Evolutionary conservation across 2,329 filamentous ascomycete genomes (phyloP).

Genomic region (Rutstroemia sydowiana): DNA sequence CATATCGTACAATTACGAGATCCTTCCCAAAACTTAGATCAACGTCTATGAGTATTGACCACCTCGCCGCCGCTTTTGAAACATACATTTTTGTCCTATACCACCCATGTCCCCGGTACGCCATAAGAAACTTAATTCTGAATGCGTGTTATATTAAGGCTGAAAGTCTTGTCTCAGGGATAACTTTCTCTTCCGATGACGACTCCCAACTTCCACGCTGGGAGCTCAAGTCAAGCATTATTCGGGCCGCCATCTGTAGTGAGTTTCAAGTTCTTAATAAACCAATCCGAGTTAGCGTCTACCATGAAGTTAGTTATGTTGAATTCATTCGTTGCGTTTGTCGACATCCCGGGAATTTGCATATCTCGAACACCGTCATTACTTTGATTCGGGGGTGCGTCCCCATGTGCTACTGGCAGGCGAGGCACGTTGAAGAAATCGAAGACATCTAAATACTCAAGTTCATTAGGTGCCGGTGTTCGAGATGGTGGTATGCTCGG

Average conservation of each 20-base stretch:
- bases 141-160: neutral
- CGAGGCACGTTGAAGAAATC: constrained; percentile 91
- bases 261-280: constrained; percentile 47
- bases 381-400: constrained; percentile 8
- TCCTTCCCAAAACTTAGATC: neutral
- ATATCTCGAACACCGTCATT: constrained; percentile 24
- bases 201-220: neutral
- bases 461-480: constrained; percentile 70
- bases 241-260: neutral
- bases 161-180: neutral
- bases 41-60: neutral
- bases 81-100: neutral
- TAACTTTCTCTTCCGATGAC: neutral
- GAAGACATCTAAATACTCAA: constrained; percentile 89
- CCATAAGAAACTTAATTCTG: neutral
- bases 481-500: constrained; percentile 52
- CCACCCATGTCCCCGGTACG: neutral
- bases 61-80: neutral
- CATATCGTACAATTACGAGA: neutral
- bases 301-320: constrained; percentile 76
- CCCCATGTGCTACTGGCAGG: constrained; percentile 42
- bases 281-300: constrained; percentile 66
- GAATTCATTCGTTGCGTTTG: constrained; percentile 52
- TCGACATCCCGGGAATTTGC: constrained; percentile 27
- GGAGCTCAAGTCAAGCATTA: neutral